Evolutionary conservation across 441 rosid species (phyloP), one percentile per base, ranked within the genome.

Genomic region (Mallotus japonicus): DNA sequence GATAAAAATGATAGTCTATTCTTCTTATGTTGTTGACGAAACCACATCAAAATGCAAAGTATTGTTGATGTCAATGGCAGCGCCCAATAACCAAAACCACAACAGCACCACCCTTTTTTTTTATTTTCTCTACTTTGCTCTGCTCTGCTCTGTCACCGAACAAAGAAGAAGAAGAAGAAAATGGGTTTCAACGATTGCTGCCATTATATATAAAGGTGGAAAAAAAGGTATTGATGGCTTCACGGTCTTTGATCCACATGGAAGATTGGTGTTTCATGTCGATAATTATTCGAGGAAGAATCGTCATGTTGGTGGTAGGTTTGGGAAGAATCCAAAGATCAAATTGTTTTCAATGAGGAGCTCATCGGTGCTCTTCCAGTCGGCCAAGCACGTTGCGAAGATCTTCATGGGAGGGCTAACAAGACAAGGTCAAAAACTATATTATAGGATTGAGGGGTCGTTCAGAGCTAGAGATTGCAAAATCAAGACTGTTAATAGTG

Each of bases 151-250:
- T n/a, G n/a, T n/a, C n/a, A n/a, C n/a, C n/a, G n/a, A n/a, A n/a
- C n/a, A n/a, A n/a, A n/a, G n/a, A n/a, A n/a, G n/a, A n/a, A n/a
- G n/a, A n/a, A n/a, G n/a, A n/a, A n/a, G n/a, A n/a, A n/a, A n/a
- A n/a, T n/a, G n/a, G n/a, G n/a, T n/a, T n/a, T n/a, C n/a, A n/a
- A n/a, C n/a, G n/a, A n/a, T n/a, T n/a, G n/a, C n/a, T n/a, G n/a
- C n/a, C n/a, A n/a, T n/a, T n/a, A n/a, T n/a, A n/a, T n/a, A n/a
- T n/a, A n/a, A n/a, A n/a, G n/a, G n/a, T n/a, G n/a, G n/a, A n/a
- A n/a, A n/a, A n/a, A n/a, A n/a, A n/a, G 90, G 90, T 11, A 87
- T 88, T 0, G 87, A 85, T 34, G 90, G 90, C 6, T 87, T 87
- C 80, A 87, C 88, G 0, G 88, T 87, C 1, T 83, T 81, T 50